Evolutionary conservation across 2,329 filamentous ascomycete genomes (phyloP).

Genomic region (Aspergillus brunneoviolaceus): DNA sequence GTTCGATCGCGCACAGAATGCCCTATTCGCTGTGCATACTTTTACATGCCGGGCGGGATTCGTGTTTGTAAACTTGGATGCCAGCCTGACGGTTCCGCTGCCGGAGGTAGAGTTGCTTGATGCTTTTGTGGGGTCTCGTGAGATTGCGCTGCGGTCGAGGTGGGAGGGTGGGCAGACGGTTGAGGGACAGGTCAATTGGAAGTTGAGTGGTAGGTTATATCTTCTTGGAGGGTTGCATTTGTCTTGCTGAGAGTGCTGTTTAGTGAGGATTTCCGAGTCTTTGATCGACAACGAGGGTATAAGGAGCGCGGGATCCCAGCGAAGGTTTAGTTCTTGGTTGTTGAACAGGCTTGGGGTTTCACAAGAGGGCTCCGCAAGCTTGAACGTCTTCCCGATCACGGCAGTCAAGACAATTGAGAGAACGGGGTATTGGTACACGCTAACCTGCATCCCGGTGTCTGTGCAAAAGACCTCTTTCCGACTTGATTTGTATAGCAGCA

Average conservation of each 20-base stretch:
- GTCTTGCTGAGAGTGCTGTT: neutral
- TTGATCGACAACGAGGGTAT: neutral
- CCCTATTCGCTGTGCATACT: constrained; percentile 47
- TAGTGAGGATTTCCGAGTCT: constrained; percentile 7
- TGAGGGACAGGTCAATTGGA: constrained; percentile 36
- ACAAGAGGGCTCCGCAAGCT: neutral
- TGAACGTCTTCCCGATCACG: constrained; percentile 25
- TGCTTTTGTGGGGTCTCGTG: constrained; percentile 14
- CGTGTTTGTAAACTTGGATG: constrained; percentile 31
- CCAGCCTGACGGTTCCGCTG: constrained; percentile 4
- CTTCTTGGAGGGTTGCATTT: neutral
- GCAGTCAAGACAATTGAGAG: constrained; percentile 24
- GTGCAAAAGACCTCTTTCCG: constrained; percentile 29
- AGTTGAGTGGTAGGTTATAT: constrained; percentile 27
- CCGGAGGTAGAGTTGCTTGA: constrained; percentile 6
- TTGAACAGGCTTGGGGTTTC: neutral
- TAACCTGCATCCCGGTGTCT: constrained; percentile 30
- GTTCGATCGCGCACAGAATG: constrained; percentile 58
- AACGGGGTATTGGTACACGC: constrained; percentile 20
- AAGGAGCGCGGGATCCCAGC: neutral
- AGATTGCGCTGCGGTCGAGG: constrained; percentile 10
- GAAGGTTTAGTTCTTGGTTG: neutral
- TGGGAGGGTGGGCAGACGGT: constrained; percentile 32
- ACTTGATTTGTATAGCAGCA: constrained; percentile 29
- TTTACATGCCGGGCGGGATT: constrained; percentile 23